A percentile compares a stretch with the other conserved stretches of the same genome.
These are phyloP conservation scores for Globisporangium irregulare DNA, from an alignment of 352 stramenopile species.

Conservation along the genomic window DNA sequence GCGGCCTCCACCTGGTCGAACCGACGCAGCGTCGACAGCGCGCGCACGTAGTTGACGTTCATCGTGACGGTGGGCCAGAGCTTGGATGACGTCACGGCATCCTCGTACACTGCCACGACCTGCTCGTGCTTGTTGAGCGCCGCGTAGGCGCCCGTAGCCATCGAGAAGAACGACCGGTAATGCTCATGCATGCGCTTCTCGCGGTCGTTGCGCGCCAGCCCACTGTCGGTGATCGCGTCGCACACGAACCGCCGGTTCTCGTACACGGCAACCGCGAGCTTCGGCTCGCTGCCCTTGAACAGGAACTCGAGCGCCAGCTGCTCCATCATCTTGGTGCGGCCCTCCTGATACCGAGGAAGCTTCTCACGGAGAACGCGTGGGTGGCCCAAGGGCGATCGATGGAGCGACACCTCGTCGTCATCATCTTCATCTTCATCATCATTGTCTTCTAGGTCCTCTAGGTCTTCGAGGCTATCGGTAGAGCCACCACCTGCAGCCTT, in stretches of 20 bases:
- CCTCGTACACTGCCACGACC: conserved; percentile 15
- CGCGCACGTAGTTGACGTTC: conserved; percentile 21
- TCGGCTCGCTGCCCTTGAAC: conserved; percentile 5
- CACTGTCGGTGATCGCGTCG: conserved; percentile 2
- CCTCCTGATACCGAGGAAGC: conserved; percentile 11
- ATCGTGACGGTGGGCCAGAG: conserved; percentile 19
- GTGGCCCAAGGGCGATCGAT: background rate
- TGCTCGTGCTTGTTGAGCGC: conserved; percentile 9
- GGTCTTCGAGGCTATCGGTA: background rate
- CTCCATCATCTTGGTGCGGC: conserved; percentile 17
- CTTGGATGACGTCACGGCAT: background rate
- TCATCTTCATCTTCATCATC: background rate
- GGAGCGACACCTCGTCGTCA: background rate
- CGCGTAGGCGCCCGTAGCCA: conserved; percentile 17
- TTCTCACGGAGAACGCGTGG: background rate
- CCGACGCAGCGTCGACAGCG: conserved; percentile 9
- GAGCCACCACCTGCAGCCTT: background rate
- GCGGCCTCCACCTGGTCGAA: conserved; percentile 5
- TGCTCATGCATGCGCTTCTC: conserved; percentile 12
- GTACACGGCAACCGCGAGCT: conserved; percentile 16
- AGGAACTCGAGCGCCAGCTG: conserved; percentile 16
- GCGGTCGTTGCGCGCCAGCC: conserved; percentile 13
- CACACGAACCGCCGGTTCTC: conserved; percentile 12
- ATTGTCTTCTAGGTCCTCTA: background rate
- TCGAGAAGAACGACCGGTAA: conserved; percentile 20